phyloP scores from a whole-genome alignment of 495 filamentous ascomycete genomes.

The Neurospora tetrasperma region DNA sequence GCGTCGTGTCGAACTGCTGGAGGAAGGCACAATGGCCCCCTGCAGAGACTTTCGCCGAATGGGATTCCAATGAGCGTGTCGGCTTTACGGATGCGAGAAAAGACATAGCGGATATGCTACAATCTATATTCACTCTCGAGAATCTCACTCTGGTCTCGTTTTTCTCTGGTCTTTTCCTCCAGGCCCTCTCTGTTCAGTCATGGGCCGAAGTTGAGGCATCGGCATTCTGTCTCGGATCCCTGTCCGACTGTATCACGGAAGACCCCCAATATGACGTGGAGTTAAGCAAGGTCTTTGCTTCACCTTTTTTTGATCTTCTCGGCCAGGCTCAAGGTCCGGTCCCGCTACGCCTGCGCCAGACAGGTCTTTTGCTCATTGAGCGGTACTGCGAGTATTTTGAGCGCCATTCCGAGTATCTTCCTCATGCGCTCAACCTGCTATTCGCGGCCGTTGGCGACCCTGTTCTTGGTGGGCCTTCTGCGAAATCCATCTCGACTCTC shows the following conservation, averaged over 20 bases:
- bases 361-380: constrained; percentile 66
- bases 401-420: constrained; percentile 57
- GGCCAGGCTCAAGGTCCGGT: constrained; percentile 35
- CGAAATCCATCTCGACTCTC: constrained; percentile 66
- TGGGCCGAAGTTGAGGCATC: constrained; percentile 78
- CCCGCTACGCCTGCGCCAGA: constrained; percentile 63
- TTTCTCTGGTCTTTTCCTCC: constrained; percentile 54
- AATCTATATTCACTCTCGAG: constrained; percentile 61
- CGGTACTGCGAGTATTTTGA: constrained; percentile 77
- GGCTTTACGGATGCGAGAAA: constrained; percentile 70
- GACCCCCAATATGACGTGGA: constrained; percentile 54
- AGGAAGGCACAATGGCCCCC: constrained; percentile 53
- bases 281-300: constrained; percentile 58
- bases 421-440: constrained; percentile 67
- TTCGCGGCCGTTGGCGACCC: constrained; percentile 63
- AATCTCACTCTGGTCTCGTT: constrained; percentile 57
- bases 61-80: constrained; percentile 60
- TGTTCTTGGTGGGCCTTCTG: constrained; percentile 58
- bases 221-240: constrained; percentile 64
- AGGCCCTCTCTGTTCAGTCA: constrained; percentile 44
- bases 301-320: constrained; percentile 51
- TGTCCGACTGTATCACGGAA: constrained; percentile 66
- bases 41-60: constrained; percentile 39
- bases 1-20: constrained; percentile 50
- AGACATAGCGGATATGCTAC: constrained; percentile 72